phyloP scores from a whole-genome alignment of 768 basidiomycete species.

The Ephemerocybe angulata region DNA sequence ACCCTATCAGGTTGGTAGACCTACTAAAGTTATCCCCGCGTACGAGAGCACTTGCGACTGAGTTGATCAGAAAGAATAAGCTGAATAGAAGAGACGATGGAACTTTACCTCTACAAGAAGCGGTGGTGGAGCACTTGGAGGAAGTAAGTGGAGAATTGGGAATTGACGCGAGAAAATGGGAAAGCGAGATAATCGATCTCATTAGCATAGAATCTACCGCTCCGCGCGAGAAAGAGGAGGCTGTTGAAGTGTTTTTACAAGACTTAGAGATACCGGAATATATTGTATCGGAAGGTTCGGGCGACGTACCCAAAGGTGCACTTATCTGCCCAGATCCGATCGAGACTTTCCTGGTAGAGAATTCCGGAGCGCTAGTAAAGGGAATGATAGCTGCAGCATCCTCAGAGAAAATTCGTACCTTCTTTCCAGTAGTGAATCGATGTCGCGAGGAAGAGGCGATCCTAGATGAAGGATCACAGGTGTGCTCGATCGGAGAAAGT shows the following conservation, averaged over 20 bases:
- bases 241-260: not conserved
- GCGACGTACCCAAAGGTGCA: not conserved
- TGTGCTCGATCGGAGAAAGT: constrained; percentile 21
- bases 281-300: not conserved
- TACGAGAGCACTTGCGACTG: no score
- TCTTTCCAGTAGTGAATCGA: no score
- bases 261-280: not conserved
- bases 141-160: no score
- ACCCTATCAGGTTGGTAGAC: no score
- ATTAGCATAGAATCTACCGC: no score
- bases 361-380: not conserved
- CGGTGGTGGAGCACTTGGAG: no score
- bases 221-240: no score
- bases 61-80: not conserved
- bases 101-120: not conserved
- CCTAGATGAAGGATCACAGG: constrained; percentile 25
- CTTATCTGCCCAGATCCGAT: not conserved
- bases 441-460: constrained; percentile 16
- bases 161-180: no score
- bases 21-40: not conserved
- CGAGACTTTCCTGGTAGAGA: not conserved
- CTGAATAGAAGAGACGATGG: not conserved
- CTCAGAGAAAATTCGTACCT: no score
- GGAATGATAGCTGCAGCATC: constrained; percentile 4
- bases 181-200: no score